Evolutionary conservation across 1,139 yeast species (phyloP), one percentile per base, ranked within the genome.

Genomic region (Geotrichum reessii): DNA sequence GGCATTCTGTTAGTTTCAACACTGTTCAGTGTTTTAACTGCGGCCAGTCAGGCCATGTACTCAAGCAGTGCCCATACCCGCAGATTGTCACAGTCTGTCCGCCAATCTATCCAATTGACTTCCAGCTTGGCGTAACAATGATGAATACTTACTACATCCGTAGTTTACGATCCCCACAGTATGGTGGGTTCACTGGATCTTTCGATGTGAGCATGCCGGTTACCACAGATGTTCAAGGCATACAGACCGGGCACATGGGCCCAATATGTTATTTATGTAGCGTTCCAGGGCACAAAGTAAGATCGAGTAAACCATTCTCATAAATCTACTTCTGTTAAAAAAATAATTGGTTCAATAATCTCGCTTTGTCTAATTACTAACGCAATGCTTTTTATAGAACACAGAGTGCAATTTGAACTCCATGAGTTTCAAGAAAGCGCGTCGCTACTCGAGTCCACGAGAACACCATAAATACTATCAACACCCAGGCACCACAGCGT

Each of bases 21-120:
- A 55, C 61, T n/a, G 64, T 59, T 17, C 62, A 62, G 28, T 68
- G 71, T 63, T 68, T 67, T 63, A 82, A 73, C 78, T 86, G 93
- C 71, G 88, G 87, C 66, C 82, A 84, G 72, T 80, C 85, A 56
- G 92, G 92, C 60, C 93, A 86, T 72, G 86, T 85, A 70, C 85
- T 87, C 62, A 76, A 81, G 63, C 88, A 84, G 65, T 86, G 92
- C 73, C 80, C 85, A 6, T 40, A 24, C 46, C 24, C 49, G 31
- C 28, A 22, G 31, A 46, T 46, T n/a, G 28, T 31, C 14, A 14
- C 53, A 17, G 27, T 33, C 11, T n/a, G 28, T 37, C 7, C 46
- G n/a, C 47, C 27, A 8, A 12, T 50, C 8, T 25, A 46, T 31
- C 11, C 42, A 14, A 17, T 31, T 19, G 40, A 49, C 9, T 24